Percentiles rank a stretch among this genome's conserved stretches.
phyloP scores from a whole-genome alignment of 176 grass and related monocot genomes.

The Aegilops longissima region DNA sequence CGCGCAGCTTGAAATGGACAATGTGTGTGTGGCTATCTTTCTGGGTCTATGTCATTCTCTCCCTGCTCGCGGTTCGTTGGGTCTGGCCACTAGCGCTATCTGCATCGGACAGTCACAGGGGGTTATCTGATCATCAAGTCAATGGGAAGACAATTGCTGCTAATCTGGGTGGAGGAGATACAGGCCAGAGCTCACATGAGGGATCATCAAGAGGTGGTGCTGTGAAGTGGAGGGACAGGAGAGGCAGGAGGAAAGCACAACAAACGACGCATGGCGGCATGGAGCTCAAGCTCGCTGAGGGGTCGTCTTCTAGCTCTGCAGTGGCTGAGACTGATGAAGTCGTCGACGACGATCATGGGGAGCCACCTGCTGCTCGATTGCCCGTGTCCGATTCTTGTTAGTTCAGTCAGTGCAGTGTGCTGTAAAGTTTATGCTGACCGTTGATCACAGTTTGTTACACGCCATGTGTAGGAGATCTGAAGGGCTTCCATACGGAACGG shows the following conservation, averaged over 20 bases:
- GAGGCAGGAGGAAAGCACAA: neutral
- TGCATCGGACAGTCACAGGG: neutral
- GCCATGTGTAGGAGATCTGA: neutral
- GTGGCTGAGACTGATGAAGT: neutral
- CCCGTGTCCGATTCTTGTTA: neutral
- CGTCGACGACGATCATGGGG: neutral
- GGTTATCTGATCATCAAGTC: neutral
- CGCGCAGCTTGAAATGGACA: constrained; percentile 31
- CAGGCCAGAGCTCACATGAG: neutral
- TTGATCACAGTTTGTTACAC: neutral
- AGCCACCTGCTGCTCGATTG: neutral
- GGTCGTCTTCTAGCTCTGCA: constrained; percentile 10
- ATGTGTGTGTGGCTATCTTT: constrained; percentile 36
- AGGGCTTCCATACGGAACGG: neutral
- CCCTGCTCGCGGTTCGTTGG: neutral
- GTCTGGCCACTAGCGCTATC: neutral
- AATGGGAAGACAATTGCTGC: neutral
- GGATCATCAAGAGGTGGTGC: neutral
- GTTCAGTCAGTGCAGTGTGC: neutral
- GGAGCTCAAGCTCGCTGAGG: neutral
- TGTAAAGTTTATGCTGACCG: neutral
- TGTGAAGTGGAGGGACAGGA: constrained; percentile 33
- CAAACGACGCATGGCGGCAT: neutral
- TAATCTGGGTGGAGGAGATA: neutral
- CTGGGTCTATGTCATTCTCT: neutral